These are phyloP conservation scores for Mucor velutinosus DNA, from an alignment of 371 early-diverging fungal genomes.

Conservation along the genomic window DNA sequence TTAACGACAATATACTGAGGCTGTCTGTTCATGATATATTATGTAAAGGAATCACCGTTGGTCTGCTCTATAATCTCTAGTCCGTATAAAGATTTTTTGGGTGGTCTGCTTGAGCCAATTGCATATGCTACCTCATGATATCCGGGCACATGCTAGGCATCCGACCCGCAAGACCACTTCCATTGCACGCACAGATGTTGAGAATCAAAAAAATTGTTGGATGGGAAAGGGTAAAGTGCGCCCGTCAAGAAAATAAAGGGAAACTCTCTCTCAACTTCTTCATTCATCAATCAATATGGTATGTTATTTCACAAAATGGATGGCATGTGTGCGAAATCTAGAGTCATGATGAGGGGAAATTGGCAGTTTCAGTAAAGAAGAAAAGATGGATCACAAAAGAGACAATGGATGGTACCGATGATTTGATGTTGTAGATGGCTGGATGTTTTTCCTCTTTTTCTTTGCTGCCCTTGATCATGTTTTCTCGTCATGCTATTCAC, in stretches of 20 bases:
- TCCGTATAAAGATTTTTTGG: neutral
- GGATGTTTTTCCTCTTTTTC: neutral
- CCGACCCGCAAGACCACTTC: neutral
- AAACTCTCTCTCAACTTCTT: constrained; percentile 39
- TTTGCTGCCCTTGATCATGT: neutral
- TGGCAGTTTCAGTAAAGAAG: neutral
- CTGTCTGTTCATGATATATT: constrained; percentile 4
- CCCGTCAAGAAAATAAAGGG: neutral
- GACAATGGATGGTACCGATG: constrained; percentile 1
- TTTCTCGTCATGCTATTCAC: neutral
- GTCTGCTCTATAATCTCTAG: neutral
- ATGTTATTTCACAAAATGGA: constrained; percentile 7
- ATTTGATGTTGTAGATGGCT: neutral
- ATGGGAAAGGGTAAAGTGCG: neutral
- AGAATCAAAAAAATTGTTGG: neutral
- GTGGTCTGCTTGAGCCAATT: neutral
- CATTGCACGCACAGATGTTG: too few relatives aligned
- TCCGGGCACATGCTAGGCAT: neutral
- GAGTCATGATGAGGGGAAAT: neutral
- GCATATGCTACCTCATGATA: neutral
- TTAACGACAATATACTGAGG: constrained; percentile 23
- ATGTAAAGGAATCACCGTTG: neutral
- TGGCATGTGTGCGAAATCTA: neutral
- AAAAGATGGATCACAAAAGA: neutral
- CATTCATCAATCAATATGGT: constrained; percentile 33